Conservation (phyloP, 164 flowering plant species). For the Magnolia changhungtana region DNA sequence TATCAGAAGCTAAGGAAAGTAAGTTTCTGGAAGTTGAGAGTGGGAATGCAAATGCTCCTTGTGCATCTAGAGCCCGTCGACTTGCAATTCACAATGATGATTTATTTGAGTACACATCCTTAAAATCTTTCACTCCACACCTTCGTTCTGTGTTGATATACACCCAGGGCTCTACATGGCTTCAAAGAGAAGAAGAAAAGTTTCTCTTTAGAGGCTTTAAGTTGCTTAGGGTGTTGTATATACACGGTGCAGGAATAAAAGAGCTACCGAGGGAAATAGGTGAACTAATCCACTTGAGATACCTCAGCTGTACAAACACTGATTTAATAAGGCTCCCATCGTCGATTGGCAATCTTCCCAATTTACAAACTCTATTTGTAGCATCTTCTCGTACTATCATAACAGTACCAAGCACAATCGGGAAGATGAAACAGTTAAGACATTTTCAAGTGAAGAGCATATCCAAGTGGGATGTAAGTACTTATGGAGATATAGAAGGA, state of each 20-base stretch:
- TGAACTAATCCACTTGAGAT: not conserved
- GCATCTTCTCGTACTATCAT: not conserved
- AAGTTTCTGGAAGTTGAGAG: not conserved
- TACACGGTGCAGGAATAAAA: not conserved
- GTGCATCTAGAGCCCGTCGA: not conserved
- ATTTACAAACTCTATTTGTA: not conserved
- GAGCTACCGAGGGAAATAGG: not conserved
- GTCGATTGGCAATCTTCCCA: not conserved
- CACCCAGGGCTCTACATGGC: no score
- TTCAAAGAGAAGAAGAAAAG: no score
- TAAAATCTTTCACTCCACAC: not conserved
- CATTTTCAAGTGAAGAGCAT: no score
- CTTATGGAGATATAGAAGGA: not conserved
- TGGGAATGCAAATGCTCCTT: not conserved
- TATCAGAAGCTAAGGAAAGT: not conserved
- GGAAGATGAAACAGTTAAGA: not conserved
- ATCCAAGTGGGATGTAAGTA: not conserved
- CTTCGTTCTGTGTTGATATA: not conserved
- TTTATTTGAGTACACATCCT: not conserved
- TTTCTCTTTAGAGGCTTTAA: no score
- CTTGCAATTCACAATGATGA: not conserved
- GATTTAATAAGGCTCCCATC: not conserved
- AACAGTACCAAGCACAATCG: not conserved
- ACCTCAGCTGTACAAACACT: not conserved
- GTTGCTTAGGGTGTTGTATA: no score